Conservation (phyloP, 805 yeast species). For the Scheffersomyces amazonensis region DNA sequence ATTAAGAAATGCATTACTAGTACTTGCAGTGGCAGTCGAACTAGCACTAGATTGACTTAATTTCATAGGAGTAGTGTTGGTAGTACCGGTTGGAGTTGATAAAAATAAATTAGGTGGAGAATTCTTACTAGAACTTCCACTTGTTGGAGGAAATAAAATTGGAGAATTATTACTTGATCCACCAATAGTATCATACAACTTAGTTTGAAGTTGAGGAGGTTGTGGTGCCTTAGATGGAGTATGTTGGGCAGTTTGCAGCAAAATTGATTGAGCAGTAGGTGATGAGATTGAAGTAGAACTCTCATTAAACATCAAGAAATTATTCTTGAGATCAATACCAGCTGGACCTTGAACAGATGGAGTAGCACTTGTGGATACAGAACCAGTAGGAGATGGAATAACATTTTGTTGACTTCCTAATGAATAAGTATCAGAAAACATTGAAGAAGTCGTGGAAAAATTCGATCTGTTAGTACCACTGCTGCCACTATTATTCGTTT, state of each 20-base stretch:
- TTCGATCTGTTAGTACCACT: neutral
- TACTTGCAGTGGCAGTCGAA: slow-evolving; percentile 3
- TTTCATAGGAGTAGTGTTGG: slow-evolving; percentile 1
- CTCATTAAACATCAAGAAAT: slow-evolving; percentile 13
- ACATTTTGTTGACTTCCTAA: neutral
- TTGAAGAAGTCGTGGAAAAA: neutral
- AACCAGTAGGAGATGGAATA: neutral
- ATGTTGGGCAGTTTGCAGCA: slow-evolving; percentile 4
- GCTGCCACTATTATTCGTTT: neutral
- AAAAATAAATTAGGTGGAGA: slow-evolving; percentile 24
- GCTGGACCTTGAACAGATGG: neutral
- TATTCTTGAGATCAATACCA: slow-evolving; percentile 13
- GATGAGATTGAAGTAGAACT: slow-evolving; percentile 16
- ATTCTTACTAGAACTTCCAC: slow-evolving; percentile 10
- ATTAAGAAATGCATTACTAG: slow-evolving; percentile 10
- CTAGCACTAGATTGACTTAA: slow-evolving; percentile 1
- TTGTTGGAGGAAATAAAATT: slow-evolving; percentile 16
- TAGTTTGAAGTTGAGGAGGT: slow-evolving; percentile 7
- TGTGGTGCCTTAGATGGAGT: slow-evolving; percentile 4
- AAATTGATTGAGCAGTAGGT: slow-evolving; percentile 5
- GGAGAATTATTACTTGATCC: slow-evolving; percentile 13
- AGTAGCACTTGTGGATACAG: neutral
- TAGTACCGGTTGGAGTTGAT: slow-evolving; percentile 5
- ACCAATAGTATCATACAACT: slow-evolving; percentile 14
- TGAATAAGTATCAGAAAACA: neutral